A percentile compares a stretch with the other conserved stretches of the same genome.
Evolutionary conservation across 306 rosid genomes (phyloP).

Genomic region (Argentina anserina): DNA sequence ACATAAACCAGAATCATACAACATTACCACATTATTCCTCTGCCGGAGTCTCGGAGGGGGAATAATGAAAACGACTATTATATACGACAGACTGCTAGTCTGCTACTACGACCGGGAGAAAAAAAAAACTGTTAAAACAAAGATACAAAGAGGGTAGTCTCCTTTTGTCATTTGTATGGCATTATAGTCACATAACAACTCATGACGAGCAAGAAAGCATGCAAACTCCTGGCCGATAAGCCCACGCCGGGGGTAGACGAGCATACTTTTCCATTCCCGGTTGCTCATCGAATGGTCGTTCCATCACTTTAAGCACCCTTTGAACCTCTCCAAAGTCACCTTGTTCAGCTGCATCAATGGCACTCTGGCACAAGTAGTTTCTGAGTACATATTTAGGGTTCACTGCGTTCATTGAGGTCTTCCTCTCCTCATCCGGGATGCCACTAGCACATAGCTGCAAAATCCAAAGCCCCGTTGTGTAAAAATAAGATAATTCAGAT

Average conservation of each 20-base stretch:
- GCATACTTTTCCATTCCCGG: slow-evolving; percentile 99
- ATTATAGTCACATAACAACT: slow-evolving; percentile 24
- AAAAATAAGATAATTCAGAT: not conserved
- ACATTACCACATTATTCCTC: slow-evolving; percentile 1
- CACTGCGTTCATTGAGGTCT: slow-evolving; percentile 68
- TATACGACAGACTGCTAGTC: slow-evolving; percentile 23
- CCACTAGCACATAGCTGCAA: slow-evolving; percentile 73
- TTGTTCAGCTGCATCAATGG: slow-evolving; percentile 91
- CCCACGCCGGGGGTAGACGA: slow-evolving; percentile 99
- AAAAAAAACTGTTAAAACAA: not conserved
- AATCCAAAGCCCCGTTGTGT: slow-evolving; percentile 17
- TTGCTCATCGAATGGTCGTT: slow-evolving; percentile 88
- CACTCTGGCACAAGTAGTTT: slow-evolving; percentile 95
- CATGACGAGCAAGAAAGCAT: slow-evolving; percentile 99
- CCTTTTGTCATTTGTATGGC: slow-evolving; percentile 19
- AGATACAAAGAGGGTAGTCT: not conserved
- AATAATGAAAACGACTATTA: slow-evolving; percentile 22
- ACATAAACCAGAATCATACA: slow-evolving; percentile 2
- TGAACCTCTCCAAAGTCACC: slow-evolving; percentile 86
- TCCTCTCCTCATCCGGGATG: slow-evolving; percentile 76
- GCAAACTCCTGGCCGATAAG: slow-evolving; percentile 95
- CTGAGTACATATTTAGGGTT: slow-evolving; percentile 88
- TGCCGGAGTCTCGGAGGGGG: not conserved
- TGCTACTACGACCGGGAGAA: not conserved
- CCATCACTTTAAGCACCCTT: slow-evolving; percentile 76